Evolutionary conservation across 768 basidiomycete species (phyloP).

Genomic region (Boletus tomentosulus): DNA sequence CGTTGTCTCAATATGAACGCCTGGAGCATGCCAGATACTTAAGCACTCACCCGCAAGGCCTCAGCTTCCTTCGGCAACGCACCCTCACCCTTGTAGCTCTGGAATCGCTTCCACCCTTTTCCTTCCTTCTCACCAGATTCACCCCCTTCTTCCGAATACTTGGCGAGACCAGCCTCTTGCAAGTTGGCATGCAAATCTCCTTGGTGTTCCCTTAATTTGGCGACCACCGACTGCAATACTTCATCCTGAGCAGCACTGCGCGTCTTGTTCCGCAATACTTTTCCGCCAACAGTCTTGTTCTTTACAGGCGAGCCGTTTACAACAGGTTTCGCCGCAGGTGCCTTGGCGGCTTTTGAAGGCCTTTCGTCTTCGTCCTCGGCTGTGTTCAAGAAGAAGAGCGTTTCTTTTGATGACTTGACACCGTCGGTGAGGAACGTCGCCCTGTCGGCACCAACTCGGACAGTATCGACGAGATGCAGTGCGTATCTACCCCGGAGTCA

Average conservation of each 20-base stretch:
- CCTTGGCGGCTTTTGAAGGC: conserved; percentile 52
- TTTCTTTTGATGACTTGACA: conserved; percentile 78
- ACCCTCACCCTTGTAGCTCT: conserved; percentile 93
- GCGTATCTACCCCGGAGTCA: conserved; percentile 58
- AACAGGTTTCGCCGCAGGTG: conserved; percentile 45
- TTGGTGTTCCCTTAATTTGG: conserved; percentile 87
- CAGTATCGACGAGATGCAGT: conserved; percentile 83
- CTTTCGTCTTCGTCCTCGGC: conserved; percentile 54
- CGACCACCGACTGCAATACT: conserved; percentile 68
- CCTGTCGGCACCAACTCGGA: conserved; percentile 66
- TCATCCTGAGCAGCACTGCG: conserved; percentile 86
- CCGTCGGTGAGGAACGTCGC: conserved; percentile 78
- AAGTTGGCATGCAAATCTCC: conserved; percentile 70
- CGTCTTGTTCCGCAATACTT: conserved; percentile 87
- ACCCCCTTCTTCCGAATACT: conserved; percentile 78
- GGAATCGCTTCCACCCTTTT: conserved; percentile 93
- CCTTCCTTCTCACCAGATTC: conserved; percentile 77
- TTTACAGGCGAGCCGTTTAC: conserved; percentile 67
- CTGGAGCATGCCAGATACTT: not conserved
- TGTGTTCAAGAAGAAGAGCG: conserved; percentile 76
- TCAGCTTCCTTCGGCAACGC: conserved; percentile 85
- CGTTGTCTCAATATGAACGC: conserved; percentile 6
- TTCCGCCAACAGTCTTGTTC: conserved; percentile 73
- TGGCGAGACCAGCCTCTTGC: conserved; percentile 76
- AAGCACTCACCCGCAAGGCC: conserved; percentile 60